phyloP scores from a whole-genome alignment of 805 yeast genomes.

The Metschnikowia sp. region DNA sequence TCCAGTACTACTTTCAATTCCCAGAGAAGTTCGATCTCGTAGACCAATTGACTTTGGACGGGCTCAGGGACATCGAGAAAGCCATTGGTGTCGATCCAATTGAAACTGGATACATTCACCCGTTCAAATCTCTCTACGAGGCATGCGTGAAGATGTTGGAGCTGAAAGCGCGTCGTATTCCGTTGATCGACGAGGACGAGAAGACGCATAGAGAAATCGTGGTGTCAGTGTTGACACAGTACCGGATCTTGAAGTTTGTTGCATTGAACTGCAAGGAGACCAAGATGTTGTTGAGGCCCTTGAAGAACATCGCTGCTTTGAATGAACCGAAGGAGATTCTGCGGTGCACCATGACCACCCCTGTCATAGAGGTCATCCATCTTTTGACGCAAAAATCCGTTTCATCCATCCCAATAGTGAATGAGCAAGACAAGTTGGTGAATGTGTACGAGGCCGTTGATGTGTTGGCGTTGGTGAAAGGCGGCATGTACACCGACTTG shows the following conservation, averaged over 20 bases:
- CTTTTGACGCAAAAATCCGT: constrained; percentile 75
- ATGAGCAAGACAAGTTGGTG: constrained; percentile 60
- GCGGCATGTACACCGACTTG: constrained; percentile 88
- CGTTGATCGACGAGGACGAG: constrained; percentile 91
- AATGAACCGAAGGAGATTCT: constrained; percentile 52
- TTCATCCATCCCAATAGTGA: constrained; percentile 90
- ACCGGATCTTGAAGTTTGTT: constrained; percentile 91
- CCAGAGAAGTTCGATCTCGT: constrained; percentile 88
- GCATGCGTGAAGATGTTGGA: constrained; percentile 91
- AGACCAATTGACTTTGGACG: constrained; percentile 80
- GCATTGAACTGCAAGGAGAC: constrained; percentile 96
- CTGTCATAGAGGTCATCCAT: constrained; percentile 90
- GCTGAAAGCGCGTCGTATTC: constrained; percentile 87
- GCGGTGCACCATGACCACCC: constrained; percentile 84
- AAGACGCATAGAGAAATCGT: constrained; percentile 91
- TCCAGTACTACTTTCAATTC: constrained; percentile 85
- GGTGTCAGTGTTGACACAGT: constrained; percentile 92
- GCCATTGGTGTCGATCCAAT: constrained; percentile 83
- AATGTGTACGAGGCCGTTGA: constrained; percentile 97
- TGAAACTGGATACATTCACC: constrained; percentile 86
- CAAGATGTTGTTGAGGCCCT: constrained; percentile 71
- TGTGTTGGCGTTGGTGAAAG: constrained; percentile 86
- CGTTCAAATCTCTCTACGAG: constrained; percentile 82
- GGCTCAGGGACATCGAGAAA: constrained; percentile 79
- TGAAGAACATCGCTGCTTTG: constrained; percentile 66